Conservation (phyloP, 1,284 basidiomycete species). For the Hemileia vastatrix region DNA sequence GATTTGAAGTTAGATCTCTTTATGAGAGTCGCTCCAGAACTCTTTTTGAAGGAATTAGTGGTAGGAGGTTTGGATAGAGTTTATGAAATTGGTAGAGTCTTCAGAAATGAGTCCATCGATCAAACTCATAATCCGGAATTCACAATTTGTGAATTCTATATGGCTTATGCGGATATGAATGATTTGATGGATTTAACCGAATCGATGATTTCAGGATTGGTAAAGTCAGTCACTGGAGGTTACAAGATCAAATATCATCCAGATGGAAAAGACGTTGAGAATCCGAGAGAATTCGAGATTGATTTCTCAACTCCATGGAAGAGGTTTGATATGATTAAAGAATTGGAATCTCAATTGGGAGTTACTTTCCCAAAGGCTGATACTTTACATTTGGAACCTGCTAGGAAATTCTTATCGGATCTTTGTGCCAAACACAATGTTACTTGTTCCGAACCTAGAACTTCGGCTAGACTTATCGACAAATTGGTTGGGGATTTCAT, state of each 20-base stretch:
- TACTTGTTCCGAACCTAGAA: constrained; percentile 88
- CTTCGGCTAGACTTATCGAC: constrained; percentile 85
- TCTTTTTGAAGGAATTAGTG: constrained; percentile 94
- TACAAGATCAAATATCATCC: constrained; percentile 83
- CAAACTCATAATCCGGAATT: constrained; percentile 96
- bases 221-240: constrained; percentile 74
- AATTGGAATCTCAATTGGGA: constrained; percentile 82
- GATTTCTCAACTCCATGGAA: constrained; percentile 95
- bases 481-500: constrained; percentile 97
- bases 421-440: constrained; percentile 86
- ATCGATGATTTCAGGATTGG: constrained; percentile 76
- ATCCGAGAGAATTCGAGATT: constrained; percentile 58
- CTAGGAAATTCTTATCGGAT: constrained; percentile 78
- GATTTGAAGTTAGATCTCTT: constrained; percentile 92
- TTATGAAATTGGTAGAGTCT: constrained; percentile 95
- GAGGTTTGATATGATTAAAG: constrained; percentile 95
- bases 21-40: constrained; percentile 92
- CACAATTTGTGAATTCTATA: constrained; percentile 99
- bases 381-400: constrained; percentile 72
- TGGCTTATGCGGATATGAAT: constrained; percentile 99
- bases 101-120: constrained; percentile 97
- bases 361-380: constrained; percentile 91
- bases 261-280: constrained; percentile 67
- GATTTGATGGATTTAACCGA: constrained; percentile 98
- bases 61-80: constrained; percentile 95